A percentile compares a stretch with the other conserved stretches of the same genome.
phyloP scores from a whole-genome alignment of 2,329 filamentous ascomycete genomes.

The Amphichorda felina region DNA sequence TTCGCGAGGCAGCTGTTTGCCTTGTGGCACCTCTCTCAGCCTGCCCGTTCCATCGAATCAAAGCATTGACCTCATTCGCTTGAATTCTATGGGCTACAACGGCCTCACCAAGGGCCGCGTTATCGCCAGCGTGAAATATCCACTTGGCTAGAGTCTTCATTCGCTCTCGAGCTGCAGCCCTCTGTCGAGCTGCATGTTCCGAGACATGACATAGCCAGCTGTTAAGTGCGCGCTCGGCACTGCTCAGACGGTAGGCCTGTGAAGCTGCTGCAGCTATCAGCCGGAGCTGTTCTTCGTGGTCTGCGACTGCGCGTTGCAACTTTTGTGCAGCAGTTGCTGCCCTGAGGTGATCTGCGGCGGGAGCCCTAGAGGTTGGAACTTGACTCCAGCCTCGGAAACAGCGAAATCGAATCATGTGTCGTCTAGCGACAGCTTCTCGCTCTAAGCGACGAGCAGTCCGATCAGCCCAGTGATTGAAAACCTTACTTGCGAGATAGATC shows the following conservation, averaged over 20 bases:
- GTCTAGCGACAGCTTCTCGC: conserved; percentile 54
- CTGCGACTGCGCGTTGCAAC: conserved; percentile 15
- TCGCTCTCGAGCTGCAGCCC: conserved; percentile 7
- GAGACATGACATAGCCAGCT: conserved; percentile 15
- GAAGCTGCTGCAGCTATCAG: conserved; percentile 11
- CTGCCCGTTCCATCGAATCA: conserved; percentile 11
- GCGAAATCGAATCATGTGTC: conserved; percentile 54
- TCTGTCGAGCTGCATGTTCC: conserved; percentile 9
- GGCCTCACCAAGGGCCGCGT: conserved; percentile 3
- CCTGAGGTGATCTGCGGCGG: conserved; percentile 16
- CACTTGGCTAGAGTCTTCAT: conserved; percentile 10
- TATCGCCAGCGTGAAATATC: conserved; percentile 7
- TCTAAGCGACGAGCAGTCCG: conserved; percentile 52
- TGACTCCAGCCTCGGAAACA: conserved; percentile 24
- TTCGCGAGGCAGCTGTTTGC: conserved; percentile 5
- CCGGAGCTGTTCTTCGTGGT: conserved; percentile 14
- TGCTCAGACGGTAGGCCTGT: conserved; percentile 9
- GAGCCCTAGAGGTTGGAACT: conserved; percentile 15
- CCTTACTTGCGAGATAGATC: conserved; percentile 40
- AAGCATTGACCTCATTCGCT: conserved; percentile 4
- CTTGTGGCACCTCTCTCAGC: conserved; percentile 2
- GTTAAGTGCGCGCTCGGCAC: conserved; percentile 9
- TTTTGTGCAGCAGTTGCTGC: conserved; percentile 18
- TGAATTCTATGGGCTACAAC: conserved; percentile 3
- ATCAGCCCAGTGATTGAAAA: conserved; percentile 46